Base-by-base conservation (phyloP, 345 rosid genomes). In the Geranium rotundifolium region DNA sequence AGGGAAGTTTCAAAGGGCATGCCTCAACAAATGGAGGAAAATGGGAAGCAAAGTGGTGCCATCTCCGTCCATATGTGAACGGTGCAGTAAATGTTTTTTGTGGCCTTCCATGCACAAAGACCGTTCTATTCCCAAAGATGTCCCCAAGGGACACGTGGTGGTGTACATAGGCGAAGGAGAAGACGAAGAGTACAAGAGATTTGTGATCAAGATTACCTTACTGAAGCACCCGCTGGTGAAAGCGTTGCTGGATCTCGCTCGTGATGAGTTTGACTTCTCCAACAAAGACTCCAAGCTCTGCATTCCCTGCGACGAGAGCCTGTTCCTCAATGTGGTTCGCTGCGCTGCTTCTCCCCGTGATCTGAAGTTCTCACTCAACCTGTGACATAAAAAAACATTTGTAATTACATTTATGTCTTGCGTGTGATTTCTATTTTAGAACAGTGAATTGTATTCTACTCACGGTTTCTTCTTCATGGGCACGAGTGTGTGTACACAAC, bases 91-190 rank as follows among this genome's bases (percentile, higher is more conserved):
- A 60, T 68, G 84, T 83, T 75, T 64, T 9, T 66, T 81, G 29
- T 70, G 80, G 81, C 72, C 74, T 12, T 71, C 81, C 63, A 62
- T 67, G 73, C 75, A 67, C 19, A 76, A 80, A 64, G 79, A 70
- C 30, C 65, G 65, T 58, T 73, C 72, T 37, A 84, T 86, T 61
- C 97, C 98, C 23, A 75, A 66, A 65, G 96, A 91, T 69, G 90
- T 91, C 4, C 96, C 98, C 5, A 91, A 82, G 63, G 95, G 96
- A 60, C 95, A 89, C 67, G 69, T 89, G 7, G 92, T 77, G 46
- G 92, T 91, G 5, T 89, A 91, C 60, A 92, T 86, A 2, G 98
- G 98, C n/a, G n/a, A n/a, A n/a, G n/a, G n/a, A n/a, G n/a, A n/a
- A n/a, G n/a, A n/a, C 0, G 89, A 91, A 23, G 72, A 82, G 17